Conservation (phyloP, 148 eudicot genomes). For the Vaccinium macrocarpon region DNA sequence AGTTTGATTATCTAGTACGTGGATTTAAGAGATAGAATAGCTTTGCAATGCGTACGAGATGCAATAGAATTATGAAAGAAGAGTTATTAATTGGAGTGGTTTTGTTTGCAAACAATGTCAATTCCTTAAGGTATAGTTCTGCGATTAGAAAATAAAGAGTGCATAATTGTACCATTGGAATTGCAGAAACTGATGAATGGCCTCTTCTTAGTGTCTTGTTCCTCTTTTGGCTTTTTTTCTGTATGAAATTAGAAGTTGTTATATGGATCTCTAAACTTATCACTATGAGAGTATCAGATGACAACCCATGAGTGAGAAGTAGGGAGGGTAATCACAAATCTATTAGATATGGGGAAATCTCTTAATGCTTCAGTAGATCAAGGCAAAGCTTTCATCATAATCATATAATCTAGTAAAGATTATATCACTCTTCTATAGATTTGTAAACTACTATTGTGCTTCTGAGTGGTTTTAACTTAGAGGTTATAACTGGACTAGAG, state of each 20-base stretch:
- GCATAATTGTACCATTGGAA: neutral
- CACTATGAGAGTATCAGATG: neutral
- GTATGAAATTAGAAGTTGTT: neutral
- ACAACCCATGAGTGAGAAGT: neutral
- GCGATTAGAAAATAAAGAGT: neutral
- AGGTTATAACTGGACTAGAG: neutral
- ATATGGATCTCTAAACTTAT: neutral
- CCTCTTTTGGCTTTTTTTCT: neutral
- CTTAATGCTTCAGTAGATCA: neutral
- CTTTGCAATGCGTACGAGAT: neutral
- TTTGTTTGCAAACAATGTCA: neutral
- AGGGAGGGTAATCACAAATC: neutral
- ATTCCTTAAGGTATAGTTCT: neutral
- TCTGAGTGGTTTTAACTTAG: neutral
- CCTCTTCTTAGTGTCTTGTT: neutral
- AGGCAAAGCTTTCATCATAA: neutral
- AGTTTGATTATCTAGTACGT: neutral
- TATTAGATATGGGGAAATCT: neutral
- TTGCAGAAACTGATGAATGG: neutral
- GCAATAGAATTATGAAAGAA: neutral
- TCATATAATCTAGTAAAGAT: neutral
- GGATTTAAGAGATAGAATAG: neutral
- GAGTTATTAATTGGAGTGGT: neutral
- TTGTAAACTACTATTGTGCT: neutral
- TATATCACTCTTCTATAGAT: neutral